phyloP scores from a whole-genome alignment of 2,329 filamentous ascomycete species.

The Neospermospora avenae region DNA sequence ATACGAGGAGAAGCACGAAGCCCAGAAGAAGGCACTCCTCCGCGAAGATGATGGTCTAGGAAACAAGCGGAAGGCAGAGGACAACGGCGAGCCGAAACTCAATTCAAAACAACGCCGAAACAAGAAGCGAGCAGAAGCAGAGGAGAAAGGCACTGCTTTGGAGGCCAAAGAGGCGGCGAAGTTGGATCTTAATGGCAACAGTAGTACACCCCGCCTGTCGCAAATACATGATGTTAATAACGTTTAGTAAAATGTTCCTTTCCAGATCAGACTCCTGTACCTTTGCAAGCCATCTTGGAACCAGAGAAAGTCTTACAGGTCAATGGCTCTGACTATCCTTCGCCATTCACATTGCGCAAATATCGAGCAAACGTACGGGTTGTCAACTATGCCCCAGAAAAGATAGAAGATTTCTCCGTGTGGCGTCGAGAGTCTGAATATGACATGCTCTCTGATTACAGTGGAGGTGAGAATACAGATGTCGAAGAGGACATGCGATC shows the following conservation, averaged over 20 bases:
- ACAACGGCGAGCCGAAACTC: constrained; percentile 10
- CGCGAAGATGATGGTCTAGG: constrained; percentile 37
- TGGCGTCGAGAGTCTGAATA: constrained; percentile 45
- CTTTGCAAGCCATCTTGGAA: constrained; percentile 35
- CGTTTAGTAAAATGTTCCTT: constrained; percentile 45
- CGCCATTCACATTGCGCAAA: constrained; percentile 73
- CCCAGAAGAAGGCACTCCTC: constrained; percentile 38
- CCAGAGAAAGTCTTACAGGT: constrained; percentile 41
- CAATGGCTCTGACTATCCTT: constrained; percentile 35
- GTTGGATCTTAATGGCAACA: constrained; percentile 35
- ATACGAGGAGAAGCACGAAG: constrained; percentile 49
- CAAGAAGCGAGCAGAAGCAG: constrained; percentile 31
- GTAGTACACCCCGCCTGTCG: constrained; percentile 26
- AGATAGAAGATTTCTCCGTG: constrained; percentile 67
- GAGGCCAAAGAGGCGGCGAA: constrained; percentile 32
- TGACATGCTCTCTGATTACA: constrained; percentile 47
- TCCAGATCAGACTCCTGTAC: constrained; percentile 36
- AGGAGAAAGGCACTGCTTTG: constrained; percentile 31
- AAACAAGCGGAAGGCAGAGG: constrained; percentile 27
- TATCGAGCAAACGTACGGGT: constrained; percentile 72
- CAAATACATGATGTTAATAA: constrained; percentile 7
- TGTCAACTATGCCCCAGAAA: constrained; percentile 72
- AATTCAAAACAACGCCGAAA: constrained; percentile 31
- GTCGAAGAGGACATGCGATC: constrained; percentile 21
- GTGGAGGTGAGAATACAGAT: constrained; percentile 32